A percentile compares a stretch with the other conserved stretches of the same genome.
Conservation (phyloP, 495 filamentous ascomycete species). For the Astrothelium subdiscretum region DNA sequence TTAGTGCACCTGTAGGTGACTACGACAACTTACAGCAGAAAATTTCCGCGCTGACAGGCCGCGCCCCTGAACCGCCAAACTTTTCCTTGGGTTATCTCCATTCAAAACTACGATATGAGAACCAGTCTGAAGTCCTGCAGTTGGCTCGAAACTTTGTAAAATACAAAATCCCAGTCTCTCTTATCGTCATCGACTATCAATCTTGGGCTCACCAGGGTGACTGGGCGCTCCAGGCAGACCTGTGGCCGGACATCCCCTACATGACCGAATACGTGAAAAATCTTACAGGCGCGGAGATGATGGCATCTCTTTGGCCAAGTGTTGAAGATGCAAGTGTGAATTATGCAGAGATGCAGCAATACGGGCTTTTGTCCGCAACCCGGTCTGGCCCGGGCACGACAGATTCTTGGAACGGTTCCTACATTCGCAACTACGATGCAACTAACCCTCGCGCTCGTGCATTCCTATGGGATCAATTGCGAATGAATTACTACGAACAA, state of each 20-base stretch:
- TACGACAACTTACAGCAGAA: conserved; percentile 7
- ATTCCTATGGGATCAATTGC: conserved; percentile 6
- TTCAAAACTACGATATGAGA: conserved; percentile 8
- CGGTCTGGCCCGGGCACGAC: conserved; percentile 9
- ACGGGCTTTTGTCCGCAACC: conserved; percentile 5
- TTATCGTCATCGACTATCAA: conserved; percentile 11
- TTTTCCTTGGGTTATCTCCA: conserved; percentile 8
- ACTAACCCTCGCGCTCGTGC: conserved; percentile 8
- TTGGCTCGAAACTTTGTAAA: conserved; percentile 8
- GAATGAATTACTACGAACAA: conserved; percentile 3
- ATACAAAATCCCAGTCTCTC: conserved; percentile 7
- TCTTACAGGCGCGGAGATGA: conserved; percentile 10
- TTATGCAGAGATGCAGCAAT: conserved; percentile 4
- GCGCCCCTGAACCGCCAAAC: conserved; percentile 4
- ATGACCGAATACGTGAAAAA: conserved; percentile 8
- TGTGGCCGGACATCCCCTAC: conserved; percentile 9
- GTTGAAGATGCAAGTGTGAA: conserved; percentile 12
- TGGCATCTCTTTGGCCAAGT: conserved; percentile 8
- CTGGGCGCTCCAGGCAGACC: conserved; percentile 5
- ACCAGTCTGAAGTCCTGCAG: conserved; percentile 6
- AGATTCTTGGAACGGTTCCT: conserved; percentile 8
- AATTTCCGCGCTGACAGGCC: conserved; percentile 6
- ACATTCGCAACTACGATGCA: conserved; percentile 11
- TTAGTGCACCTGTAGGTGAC: conserved; percentile 5
- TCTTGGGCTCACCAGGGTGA: conserved; percentile 9